Evolutionary conservation across 768 basidiomycete genomes (phyloP).

Genomic region (Leucocoprinus leucothites): DNA sequence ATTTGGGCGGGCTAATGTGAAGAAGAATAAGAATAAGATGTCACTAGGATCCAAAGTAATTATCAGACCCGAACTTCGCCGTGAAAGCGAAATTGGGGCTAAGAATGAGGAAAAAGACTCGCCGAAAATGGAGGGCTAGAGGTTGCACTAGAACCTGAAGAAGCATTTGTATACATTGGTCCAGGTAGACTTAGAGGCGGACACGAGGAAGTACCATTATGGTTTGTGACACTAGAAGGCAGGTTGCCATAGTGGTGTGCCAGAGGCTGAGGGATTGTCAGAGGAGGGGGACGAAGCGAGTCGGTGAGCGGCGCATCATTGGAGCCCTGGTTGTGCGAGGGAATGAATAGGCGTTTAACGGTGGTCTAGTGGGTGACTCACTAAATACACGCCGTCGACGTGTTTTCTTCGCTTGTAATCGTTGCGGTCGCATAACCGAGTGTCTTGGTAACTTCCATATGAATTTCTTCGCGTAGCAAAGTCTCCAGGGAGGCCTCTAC

Average conservation of each 20-base stretch:
- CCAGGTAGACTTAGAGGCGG: conserved; percentile 53
- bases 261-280: conserved; percentile 60
- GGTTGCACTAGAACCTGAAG: conserved; percentile 68
- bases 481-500: conserved; percentile 26
- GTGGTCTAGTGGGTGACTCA: conserved; percentile 20
- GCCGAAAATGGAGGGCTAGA: conserved; percentile 87
- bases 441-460: conserved; percentile 44
- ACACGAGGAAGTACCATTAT: conserved; percentile 37
- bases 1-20: conserved; percentile 66
- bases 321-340: conserved; percentile 32
- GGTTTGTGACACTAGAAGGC: conserved; percentile 27
- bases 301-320: conserved; percentile 43
- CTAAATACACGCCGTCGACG: conserved; percentile 54
- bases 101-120: conserved; percentile 36
- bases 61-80: conserved; percentile 19
- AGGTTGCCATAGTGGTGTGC: conserved; percentile 48
- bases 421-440: conserved; percentile 44
- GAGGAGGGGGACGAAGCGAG: conserved; percentile 43
- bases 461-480: conserved; percentile 41
- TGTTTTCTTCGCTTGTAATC: conserved; percentile 62
- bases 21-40: conserved; percentile 32
- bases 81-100: conserved; percentile 20
- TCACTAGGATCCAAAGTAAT: conserved; percentile 58
- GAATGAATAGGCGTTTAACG: not conserved
- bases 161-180: conserved; percentile 65